Evolutionary conservation across 768 basidiomycete species (phyloP).

Genomic region (Boletus edulis): DNA sequence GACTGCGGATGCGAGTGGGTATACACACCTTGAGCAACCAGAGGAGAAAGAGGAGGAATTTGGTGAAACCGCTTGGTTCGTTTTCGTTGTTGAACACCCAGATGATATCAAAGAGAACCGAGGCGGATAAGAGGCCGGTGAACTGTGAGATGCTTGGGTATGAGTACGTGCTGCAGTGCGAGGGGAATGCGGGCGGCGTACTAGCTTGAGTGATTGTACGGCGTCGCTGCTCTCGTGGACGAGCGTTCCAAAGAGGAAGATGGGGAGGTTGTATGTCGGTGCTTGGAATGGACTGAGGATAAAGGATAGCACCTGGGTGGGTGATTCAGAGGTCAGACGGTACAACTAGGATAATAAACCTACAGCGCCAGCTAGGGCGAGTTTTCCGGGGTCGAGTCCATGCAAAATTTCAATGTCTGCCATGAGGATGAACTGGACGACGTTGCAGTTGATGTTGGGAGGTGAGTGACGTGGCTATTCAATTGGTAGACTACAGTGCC

Average conservation of each 20-base stretch:
- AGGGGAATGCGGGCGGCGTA: slow-evolving; percentile 21
- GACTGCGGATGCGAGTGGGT: neutral
- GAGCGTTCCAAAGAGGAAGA: slow-evolving; percentile 77
- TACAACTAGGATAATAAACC: neutral
- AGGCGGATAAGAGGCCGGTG: slow-evolving; percentile 57
- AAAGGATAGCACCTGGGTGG: slow-evolving; percentile 57
- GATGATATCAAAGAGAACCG: slow-evolving; percentile 66
- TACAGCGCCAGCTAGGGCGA: slow-evolving; percentile 64
- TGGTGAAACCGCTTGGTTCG: slow-evolving; percentile 54
- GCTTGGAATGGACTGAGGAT: slow-evolving; percentile 50
- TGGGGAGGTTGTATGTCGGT: slow-evolving; percentile 77
- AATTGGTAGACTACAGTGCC: too few relatives aligned
- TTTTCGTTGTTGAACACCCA: slow-evolving; percentile 53
- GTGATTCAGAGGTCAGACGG: neutral
- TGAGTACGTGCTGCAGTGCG: too few relatives aligned
- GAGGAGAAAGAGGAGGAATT: slow-evolving; percentile 51
- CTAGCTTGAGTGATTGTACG: slow-evolving; percentile 60
- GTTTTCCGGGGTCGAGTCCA: slow-evolving; percentile 67
- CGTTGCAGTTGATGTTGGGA: neutral
- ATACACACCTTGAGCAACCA: slow-evolving; percentile 54
- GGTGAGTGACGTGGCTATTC: too few relatives aligned
- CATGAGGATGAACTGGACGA: slow-evolving; percentile 30
- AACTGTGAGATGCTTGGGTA: slow-evolving; percentile 42
- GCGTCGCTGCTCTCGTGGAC: slow-evolving; percentile 69
- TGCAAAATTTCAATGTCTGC: slow-evolving; percentile 75